These are phyloP conservation scores for Salix exigua DNA, from an alignment of 345 rosid genomes.

Conservation along the genomic window DNA sequence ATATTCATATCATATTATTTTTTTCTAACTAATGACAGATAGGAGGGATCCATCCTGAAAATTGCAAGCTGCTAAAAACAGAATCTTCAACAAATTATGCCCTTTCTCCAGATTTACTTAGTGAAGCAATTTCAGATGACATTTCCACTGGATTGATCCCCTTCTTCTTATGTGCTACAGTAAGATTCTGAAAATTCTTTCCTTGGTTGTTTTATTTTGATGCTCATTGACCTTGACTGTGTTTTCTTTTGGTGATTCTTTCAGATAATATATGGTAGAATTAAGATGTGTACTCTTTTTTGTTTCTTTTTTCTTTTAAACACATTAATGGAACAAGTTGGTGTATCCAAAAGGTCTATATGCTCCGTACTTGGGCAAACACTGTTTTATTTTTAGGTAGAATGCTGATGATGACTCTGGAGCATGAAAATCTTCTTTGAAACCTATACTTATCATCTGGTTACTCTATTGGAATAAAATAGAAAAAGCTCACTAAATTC, in stretches of 20 bases:
- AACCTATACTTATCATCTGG: not conserved
- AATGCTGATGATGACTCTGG: not conserved
- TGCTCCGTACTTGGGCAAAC: not conserved
- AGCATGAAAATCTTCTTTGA: not conserved
- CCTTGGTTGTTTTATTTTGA: not conserved
- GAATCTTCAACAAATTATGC: slow-evolving; percentile 69
- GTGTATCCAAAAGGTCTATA: not conserved
- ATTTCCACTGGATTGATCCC: slow-evolving; percentile 71
- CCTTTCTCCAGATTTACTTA: slow-evolving; percentile 49
- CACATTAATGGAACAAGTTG: not conserved
- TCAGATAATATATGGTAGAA: not conserved
- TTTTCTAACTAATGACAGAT: slow-evolving; percentile 47
- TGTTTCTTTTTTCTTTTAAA: not conserved
- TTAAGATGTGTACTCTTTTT: too few species aligned
- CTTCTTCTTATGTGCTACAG: slow-evolving; percentile 76
- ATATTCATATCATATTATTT: not conserved
- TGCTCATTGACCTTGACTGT: not conserved
- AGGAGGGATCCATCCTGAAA: slow-evolving; percentile 67
- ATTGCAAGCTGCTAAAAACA: slow-evolving; percentile 59
- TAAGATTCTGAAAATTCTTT: slow-evolving; percentile 27
- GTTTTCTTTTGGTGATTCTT: slow-evolving; percentile 8
- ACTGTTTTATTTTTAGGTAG: not conserved
- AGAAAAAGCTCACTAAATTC: not conserved
- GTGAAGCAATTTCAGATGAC: slow-evolving; percentile 60
- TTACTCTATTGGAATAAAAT: not conserved